Conservation (phyloP, 257 asterid species). For the Solanum acaule region DNA sequence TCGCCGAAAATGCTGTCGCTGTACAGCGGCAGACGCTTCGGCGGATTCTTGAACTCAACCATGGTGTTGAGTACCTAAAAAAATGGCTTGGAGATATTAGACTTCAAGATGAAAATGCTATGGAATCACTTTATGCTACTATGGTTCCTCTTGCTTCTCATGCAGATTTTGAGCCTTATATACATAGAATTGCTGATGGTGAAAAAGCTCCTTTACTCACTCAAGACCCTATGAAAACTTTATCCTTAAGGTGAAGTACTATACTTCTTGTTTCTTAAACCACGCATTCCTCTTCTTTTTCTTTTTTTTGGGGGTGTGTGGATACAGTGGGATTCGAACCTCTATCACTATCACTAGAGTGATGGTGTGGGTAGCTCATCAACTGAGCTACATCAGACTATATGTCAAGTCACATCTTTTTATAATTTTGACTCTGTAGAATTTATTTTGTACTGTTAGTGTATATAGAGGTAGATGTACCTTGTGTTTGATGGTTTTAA, state of each 20-base stretch:
- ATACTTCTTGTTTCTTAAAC: too few relatives aligned
- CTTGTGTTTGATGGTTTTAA: too few relatives aligned
- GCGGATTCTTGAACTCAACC: conserved; percentile 38
- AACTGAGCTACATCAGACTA: too few relatives aligned
- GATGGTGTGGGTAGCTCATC: too few relatives aligned
- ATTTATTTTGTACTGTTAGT: too few relatives aligned
- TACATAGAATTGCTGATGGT: conserved; percentile 65
- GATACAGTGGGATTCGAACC: not conserved
- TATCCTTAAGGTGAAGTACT: conserved; percentile 49
- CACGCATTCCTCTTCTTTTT: not conserved
- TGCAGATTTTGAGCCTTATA: conserved; percentile 73
- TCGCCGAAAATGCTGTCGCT: conserved; percentile 34
- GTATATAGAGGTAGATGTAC: too few relatives aligned
- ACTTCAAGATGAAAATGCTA: conserved; percentile 24
- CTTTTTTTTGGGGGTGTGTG: not conserved
- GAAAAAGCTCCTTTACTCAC: conserved; percentile 48
- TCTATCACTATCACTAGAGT: not conserved
- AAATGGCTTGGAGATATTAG: conserved; percentile 45
- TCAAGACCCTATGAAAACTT: conserved; percentile 44
- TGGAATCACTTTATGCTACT: conserved; percentile 49
- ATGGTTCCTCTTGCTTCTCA: conserved; percentile 68
- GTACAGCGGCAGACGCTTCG: conserved; percentile 48
- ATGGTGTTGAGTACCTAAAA: conserved; percentile 44
- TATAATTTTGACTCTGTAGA: too few relatives aligned
- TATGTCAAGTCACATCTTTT: too few relatives aligned